A percentile compares a stretch with the other conserved stretches of the same genome.
phyloP scores from a whole-genome alignment of 2,329 filamentous ascomycete species.

The Blastomyces percursus region DNA sequence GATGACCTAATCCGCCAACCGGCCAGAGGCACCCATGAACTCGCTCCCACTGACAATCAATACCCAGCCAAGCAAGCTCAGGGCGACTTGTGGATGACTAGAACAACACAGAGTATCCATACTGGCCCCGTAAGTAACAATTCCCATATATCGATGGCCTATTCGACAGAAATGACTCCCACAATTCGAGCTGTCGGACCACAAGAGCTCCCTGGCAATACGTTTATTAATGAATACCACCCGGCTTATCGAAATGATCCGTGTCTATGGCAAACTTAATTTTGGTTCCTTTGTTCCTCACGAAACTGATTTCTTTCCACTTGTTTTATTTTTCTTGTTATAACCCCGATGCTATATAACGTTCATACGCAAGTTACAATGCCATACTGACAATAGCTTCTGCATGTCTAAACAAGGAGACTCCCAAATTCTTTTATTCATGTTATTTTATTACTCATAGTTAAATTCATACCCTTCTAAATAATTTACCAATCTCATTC shows the following conservation, averaged over 20 bases:
- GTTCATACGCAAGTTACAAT: not conserved
- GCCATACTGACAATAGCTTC: not conserved
- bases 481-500: not conserved
- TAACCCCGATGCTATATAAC: not conserved
- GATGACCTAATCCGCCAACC: not conserved
- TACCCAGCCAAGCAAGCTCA: not conserved
- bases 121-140: not conserved
- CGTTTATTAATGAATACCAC: conserved; percentile 13
- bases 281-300: not conserved
- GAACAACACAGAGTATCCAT: not conserved
- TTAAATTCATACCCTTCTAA: not conserved
- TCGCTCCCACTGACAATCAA: not conserved
- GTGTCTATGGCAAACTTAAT: not conserved
- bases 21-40: not conserved
- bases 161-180: not conserved
- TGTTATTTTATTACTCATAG: not conserved
- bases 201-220: conserved; percentile 12
- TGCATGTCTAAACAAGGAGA: not conserved
- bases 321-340: not conserved
- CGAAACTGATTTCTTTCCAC: no score
- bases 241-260: conserved; percentile 8
- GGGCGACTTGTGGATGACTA: not conserved
- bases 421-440: not conserved
- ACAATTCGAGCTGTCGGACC: conserved; percentile 3
- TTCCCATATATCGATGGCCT: not conserved